Evolutionary conservation across 331 rosid species (phyloP).

Genomic region (Rosa hybrid): DNA sequence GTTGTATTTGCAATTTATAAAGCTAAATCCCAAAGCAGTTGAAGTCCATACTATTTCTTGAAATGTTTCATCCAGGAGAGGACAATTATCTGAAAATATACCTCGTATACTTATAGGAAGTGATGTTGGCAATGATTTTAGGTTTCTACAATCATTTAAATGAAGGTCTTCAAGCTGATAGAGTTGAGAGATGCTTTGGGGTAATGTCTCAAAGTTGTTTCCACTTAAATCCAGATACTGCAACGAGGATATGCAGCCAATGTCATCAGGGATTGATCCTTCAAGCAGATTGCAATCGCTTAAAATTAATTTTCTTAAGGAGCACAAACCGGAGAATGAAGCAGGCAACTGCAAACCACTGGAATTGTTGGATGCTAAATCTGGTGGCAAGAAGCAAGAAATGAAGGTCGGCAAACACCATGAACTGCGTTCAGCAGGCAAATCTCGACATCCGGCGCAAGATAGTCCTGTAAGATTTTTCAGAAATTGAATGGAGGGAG

Average conservation of each 20-base stretch:
- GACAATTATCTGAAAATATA: slow-evolving; percentile 13
- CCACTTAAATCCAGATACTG: slow-evolving; percentile 8
- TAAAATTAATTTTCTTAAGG: not conserved
- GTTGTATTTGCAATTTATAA: not conserved
- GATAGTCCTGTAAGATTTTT: not conserved
- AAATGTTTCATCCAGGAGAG: not conserved
- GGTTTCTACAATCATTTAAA: slow-evolving; percentile 6
- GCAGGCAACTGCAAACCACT: not conserved
- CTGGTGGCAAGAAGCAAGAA: too few relatives aligned
- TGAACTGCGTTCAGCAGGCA: not conserved
- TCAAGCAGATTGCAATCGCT: slow-evolving; percentile 12
- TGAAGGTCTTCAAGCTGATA: not conserved
- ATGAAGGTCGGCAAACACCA: too few relatives aligned
- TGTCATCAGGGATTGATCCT: slow-evolving; percentile 2
- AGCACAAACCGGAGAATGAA: slow-evolving; percentile 5
- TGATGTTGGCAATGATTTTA: not conserved
- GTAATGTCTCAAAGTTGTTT: slow-evolving; percentile 10
- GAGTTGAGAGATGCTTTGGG: slow-evolving; percentile 20
- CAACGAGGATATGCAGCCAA: slow-evolving; percentile 9
- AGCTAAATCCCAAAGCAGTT: not conserved
- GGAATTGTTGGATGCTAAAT: not conserved
- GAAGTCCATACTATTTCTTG: not conserved
- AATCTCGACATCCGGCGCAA: slow-evolving; percentile 5
- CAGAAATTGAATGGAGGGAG: slow-evolving; percentile 11
- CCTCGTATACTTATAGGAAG: slow-evolving; percentile 16